phyloP scores from a whole-genome alignment of 768 basidiomycete species.

The Cubamyces sp. region DNA sequence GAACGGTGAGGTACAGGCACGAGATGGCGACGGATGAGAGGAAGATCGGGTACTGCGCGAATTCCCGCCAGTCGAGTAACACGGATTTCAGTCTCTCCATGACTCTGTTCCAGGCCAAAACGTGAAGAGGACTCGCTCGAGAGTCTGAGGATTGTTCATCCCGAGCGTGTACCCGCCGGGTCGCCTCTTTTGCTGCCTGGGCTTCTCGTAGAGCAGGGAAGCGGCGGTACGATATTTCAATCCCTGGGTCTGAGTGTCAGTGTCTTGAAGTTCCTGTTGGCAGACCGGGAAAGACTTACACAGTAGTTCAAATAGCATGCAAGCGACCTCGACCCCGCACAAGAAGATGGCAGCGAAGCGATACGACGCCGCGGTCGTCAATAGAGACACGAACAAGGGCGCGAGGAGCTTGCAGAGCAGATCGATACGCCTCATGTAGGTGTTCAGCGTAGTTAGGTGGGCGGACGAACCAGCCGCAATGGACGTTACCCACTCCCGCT shows the following conservation, averaged over 20 bases:
- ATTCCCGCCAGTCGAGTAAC: conserved; percentile 43
- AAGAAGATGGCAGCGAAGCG: conserved; percentile 40
- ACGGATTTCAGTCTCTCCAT: conserved; percentile 5
- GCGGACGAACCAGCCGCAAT: conserved; percentile 42
- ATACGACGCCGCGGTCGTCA: conserved; percentile 43
- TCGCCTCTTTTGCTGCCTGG: conserved; percentile 29
- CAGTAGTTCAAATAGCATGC: conserved; percentile 46
- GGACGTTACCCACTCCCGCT: conserved; percentile 54
- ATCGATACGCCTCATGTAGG: conserved; percentile 46
- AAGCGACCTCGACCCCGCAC: conserved; percentile 39
- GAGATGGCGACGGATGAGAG: conserved; percentile 47
- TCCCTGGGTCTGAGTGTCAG: conserved; percentile 32
- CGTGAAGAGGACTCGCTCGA: neutral
- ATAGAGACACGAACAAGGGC: conserved; percentile 53
- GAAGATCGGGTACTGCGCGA: conserved; percentile 44
- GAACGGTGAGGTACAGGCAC: conserved; percentile 48
- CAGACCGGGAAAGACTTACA: conserved; percentile 26
- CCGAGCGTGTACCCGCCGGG: neutral
- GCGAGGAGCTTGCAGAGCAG: conserved; percentile 53
- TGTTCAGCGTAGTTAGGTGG: conserved; percentile 47
- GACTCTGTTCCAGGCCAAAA: neutral
- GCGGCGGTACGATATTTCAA: conserved; percentile 42
- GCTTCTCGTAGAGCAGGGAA: conserved; percentile 40
- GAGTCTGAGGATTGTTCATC: neutral
- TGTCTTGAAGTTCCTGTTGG: too few relatives aligned